Conservation (phyloP, 768 basidiomycete genomes). For the Epithele typhae region DNA sequence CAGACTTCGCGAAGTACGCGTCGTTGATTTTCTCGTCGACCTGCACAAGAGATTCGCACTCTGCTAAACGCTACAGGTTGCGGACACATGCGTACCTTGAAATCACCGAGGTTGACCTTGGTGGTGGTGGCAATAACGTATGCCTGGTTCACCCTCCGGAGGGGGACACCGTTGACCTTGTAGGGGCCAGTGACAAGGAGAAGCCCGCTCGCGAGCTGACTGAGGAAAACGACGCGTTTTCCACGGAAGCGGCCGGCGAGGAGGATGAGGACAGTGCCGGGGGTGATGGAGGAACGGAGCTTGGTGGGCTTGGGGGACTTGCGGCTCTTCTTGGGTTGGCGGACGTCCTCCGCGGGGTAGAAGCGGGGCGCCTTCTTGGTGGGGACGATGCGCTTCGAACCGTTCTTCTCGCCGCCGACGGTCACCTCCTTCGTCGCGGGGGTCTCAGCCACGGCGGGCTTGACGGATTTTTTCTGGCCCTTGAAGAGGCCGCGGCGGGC, state of each 20-base stretch:
- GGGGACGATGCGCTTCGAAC: constrained; percentile 82
- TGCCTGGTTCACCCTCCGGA: constrained; percentile 97
- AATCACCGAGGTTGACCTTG: constrained; percentile 72
- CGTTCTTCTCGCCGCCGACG: constrained; percentile 89
- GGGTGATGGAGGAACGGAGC: constrained; percentile 85
- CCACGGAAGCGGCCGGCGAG: constrained; percentile 97
- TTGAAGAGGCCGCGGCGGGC: constrained; percentile 82
- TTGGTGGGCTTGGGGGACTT: constrained; percentile 76
- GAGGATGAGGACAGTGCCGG: constrained; percentile 92
- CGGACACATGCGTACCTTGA: constrained; percentile 55
- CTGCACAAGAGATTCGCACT: constrained; percentile 33
- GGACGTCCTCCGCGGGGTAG: constrained; percentile 95
- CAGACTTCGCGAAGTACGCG: constrained; percentile 85
- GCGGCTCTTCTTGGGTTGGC: constrained; percentile 86
- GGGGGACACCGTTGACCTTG: constrained; percentile 97
- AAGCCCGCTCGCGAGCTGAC: constrained; percentile 89
- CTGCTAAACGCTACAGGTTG: constrained; percentile 5
- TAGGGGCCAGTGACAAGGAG: constrained; percentile 95
- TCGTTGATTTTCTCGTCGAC: constrained; percentile 90
- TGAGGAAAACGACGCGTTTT: constrained; percentile 97
- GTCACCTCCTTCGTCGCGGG: constrained; percentile 71
- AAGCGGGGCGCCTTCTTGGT: constrained; percentile 81
- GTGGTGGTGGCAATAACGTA: constrained; percentile 99
- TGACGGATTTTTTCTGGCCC: constrained; percentile 74
- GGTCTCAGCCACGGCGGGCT: constrained; percentile 54